These are phyloP conservation scores for Podila epigama DNA, from an alignment of 192 early-diverging fungal genomes.

Conservation along the genomic window DNA sequence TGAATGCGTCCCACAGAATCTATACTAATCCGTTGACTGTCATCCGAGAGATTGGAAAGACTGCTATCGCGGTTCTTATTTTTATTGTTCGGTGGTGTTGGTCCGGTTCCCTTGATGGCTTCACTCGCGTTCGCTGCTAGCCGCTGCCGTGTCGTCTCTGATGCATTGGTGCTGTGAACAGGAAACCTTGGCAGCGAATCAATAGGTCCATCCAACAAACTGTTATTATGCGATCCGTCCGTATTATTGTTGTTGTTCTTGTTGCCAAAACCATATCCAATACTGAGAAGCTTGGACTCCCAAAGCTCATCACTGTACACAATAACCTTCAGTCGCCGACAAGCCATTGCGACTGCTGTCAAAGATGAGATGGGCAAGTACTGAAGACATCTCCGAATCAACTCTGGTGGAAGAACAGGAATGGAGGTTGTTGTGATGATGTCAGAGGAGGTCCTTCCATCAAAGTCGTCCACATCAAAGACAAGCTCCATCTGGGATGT, in stretches of 20 bases:
- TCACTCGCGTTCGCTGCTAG: slow-evolving; percentile 31
- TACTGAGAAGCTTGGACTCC: slow-evolving; percentile 64
- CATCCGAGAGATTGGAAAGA: slow-evolving; percentile 22
- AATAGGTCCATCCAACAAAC: slow-evolving; percentile 31
- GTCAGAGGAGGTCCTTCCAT: slow-evolving; percentile 26
- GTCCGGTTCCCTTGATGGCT: slow-evolving; percentile 1
- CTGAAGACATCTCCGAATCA: slow-evolving; percentile 53
- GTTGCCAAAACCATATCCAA: slow-evolving; percentile 57
- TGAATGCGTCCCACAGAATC: slow-evolving; percentile 24
- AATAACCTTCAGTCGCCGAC: slow-evolving; percentile 80
- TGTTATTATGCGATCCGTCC: background rate
- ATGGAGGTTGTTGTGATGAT: slow-evolving; percentile 41
- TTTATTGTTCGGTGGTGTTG: background rate
- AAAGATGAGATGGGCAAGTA: slow-evolving; percentile 57
- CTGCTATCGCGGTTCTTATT: slow-evolving; percentile 8
- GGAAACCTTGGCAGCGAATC: slow-evolving; percentile 31
- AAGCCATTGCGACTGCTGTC: slow-evolving; percentile 62
- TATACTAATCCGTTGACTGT: slow-evolving; percentile 20
- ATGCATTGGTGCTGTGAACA: slow-evolving; percentile 30
- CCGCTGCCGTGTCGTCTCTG: slow-evolving; percentile 22
- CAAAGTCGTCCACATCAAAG: slow-evolving; percentile 45
- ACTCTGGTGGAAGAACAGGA: slow-evolving; percentile 54
- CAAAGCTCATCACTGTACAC: slow-evolving; percentile 81
- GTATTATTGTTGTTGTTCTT: background rate
- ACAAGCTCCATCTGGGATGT: slow-evolving; percentile 50